phyloP scores from a whole-genome alignment of 805 yeast species.

The Phaffomyces antillensis region DNA sequence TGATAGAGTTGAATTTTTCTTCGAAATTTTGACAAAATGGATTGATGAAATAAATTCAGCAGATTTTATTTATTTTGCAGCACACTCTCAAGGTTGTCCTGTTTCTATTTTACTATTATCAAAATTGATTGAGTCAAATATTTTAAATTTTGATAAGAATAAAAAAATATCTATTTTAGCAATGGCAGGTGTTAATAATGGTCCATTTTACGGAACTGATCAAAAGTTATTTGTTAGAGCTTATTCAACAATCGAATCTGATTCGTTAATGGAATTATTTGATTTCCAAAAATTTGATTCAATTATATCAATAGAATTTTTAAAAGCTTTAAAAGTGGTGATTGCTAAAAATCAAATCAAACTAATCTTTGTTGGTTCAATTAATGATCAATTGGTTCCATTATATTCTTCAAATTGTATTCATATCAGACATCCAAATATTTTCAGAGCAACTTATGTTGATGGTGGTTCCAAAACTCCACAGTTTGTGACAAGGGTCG shows the following conservation, averaged over 20 bases:
- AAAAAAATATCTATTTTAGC: constrained; percentile 63
- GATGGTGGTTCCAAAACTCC: constrained; percentile 81
- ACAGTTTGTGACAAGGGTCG: constrained; percentile 65
- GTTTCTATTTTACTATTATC: constrained; percentile 80
- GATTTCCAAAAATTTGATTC: constrained; percentile 78
- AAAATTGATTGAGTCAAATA: constrained; percentile 55
- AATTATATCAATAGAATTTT: constrained; percentile 60
- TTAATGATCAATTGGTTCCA: constrained; percentile 93
- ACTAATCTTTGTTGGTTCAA: constrained; percentile 76
- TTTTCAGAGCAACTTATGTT: constrained; percentile 81
- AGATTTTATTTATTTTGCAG: constrained; percentile 84
- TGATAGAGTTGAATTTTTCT: constrained; percentile 78
- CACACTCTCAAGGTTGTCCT: constrained; percentile 95
- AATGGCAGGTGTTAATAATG: constrained; percentile 95
- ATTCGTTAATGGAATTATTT: constrained; percentile 77
- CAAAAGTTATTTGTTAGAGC: constrained; percentile 80
- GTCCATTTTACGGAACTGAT: constrained; percentile 90
- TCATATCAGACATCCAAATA: constrained; percentile 82
- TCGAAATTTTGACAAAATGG: constrained; percentile 66
- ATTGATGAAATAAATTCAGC: constrained; percentile 44
- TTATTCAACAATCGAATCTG: constrained; percentile 84
- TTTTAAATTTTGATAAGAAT: constrained; percentile 27
- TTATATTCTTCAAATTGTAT: constrained; percentile 79
- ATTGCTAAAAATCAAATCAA: constrained; percentile 62
- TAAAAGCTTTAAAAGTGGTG: constrained; percentile 58